Evolutionary conservation across 768 basidiomycete species (phyloP), one percentile per base, ranked within the genome.

Genomic region (Boletellus sp.): DNA sequence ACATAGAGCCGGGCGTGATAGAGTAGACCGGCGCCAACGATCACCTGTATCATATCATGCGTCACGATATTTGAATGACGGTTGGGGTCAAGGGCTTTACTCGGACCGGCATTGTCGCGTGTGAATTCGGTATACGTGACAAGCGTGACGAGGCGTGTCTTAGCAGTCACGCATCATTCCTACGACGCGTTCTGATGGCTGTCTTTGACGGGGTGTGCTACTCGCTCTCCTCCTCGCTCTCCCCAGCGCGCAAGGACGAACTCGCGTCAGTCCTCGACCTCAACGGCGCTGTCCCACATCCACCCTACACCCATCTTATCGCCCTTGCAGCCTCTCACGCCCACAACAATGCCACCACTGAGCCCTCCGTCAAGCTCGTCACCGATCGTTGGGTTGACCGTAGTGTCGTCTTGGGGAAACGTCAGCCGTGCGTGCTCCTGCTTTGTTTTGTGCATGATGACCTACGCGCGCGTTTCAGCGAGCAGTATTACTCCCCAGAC

Each of bases 331-430:
- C 83, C 19, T 80, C 77, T 59, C 72, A 78, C 48, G 70, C 71
- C 10, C 59, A 79, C n/a, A 49, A 58, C 2, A 59, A 63, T 43
- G 44, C 40, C 23, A 65, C 67, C 13, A 59, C 52, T n/a, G 73
- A 77, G 26, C 74, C 77, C 4, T 68, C 51, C 74, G 36, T 50
- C 42, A 58, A 56, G 45, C 46, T 50, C 50, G 53, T 61, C 33
- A 56, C 80, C 66, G 81, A 83, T 28, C 67, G 70, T 31, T 93
- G 90, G 89, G 81, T 90, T 1, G 83, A 88, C 43, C 75, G 84
- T 26, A 82, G 80, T 4, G 59, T 83, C 19, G 63, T 84, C 9
- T 67, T 86, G 4, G 81, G 78, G 2, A 77, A 78, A 54, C 49
- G 74, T 5, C 85, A 87, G 58, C 70, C 75, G 79, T 85, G 50